Percentiles rank a stretch among this genome's conserved stretches.
Conservation (phyloP, 768 basidiomycete genomes). For the Nidula microcarpa region DNA sequence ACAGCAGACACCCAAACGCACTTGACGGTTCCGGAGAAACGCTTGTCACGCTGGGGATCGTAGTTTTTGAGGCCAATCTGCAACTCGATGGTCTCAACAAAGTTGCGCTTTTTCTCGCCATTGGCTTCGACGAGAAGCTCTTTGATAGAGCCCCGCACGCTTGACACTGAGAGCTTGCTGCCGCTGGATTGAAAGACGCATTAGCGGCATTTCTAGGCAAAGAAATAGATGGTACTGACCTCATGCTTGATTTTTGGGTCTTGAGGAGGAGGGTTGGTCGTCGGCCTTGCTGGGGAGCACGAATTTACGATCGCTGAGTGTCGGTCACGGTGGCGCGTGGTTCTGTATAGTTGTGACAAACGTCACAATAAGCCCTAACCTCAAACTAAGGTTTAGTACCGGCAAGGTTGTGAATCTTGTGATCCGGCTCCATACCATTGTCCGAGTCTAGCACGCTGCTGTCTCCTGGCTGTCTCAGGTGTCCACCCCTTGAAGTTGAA, state of each 20-base stretch:
- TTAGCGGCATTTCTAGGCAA: background rate
- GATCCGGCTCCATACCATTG: background rate
- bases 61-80: conserved; percentile 99
- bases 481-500: too few relatives aligned
- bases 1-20: conserved; percentile 24
- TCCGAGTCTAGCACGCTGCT: too few relatives aligned
- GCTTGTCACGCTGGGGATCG: conserved; percentile 99
- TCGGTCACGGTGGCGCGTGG: conserved; percentile 7
- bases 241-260: conserved; percentile 17
- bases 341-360: conserved; percentile 24
- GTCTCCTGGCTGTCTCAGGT: too few relatives aligned
- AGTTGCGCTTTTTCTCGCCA: conserved; percentile 90
- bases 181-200: conserved; percentile 21
- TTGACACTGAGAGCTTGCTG: conserved; percentile 96
- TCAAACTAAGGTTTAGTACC: background rate
- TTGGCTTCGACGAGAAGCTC: conserved; percentile 81
- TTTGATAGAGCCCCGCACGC: conserved; percentile 98
- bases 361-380: background rate
- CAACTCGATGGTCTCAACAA: conserved; percentile 93
- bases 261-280: conserved; percentile 15
- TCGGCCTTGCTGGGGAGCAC: background rate
- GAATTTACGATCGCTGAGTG: conserved; percentile 6
- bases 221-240: conserved; percentile 9
- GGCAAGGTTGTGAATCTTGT: background rate
- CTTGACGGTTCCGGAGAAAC: conserved; percentile 99